Conservation (phyloP, 768 basidiomycete genomes). For the Phanerochaete carnosa region DNA sequence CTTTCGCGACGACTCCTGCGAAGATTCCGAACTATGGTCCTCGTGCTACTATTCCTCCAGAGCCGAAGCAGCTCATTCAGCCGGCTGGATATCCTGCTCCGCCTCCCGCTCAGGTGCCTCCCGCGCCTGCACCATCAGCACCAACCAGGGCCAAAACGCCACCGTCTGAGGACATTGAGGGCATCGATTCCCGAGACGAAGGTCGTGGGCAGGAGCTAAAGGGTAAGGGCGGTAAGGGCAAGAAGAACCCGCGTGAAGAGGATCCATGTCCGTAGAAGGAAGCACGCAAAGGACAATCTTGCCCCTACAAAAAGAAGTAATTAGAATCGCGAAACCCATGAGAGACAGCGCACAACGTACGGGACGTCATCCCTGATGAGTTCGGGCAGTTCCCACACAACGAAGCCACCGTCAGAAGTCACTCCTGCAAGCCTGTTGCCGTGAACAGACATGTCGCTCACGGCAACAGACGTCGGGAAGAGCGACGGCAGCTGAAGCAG, state of each 20-base stretch:
- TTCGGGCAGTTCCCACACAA: constrained; percentile 85
- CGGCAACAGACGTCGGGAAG: constrained; percentile 60
- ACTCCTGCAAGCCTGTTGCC: constrained; percentile 82
- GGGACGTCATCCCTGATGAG: constrained; percentile 83
- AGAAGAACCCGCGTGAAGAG: constrained; percentile 70
- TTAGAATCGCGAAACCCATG: constrained; percentile 1
- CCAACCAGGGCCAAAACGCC: constrained; percentile 56
- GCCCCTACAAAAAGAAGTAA: constrained; percentile 42
- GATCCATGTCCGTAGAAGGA: constrained; percentile 55
- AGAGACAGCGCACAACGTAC: constrained; percentile 41
- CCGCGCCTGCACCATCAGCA: constrained; percentile 25
- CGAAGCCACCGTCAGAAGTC: constrained; percentile 85
- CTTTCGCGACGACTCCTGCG: constrained; percentile 48
- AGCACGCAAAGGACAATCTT: constrained; percentile 65
- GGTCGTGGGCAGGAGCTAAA: constrained; percentile 47
- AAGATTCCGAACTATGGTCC: constrained; percentile 58
- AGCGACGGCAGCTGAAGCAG: constrained; percentile 67
- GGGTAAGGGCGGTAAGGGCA: constrained; percentile 46
- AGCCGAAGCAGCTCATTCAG: constrained; percentile 16
- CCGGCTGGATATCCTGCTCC: constrained; percentile 7
- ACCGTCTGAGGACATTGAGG: constrained; percentile 72
- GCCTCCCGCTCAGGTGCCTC: constrained; percentile 17
- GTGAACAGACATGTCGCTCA: constrained; percentile 84
- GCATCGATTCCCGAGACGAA: constrained; percentile 61
- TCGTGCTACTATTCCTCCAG: constrained; percentile 19